Conservation (phyloP, 345 rosid species). For the Eucalyptus guilfoylei region DNA sequence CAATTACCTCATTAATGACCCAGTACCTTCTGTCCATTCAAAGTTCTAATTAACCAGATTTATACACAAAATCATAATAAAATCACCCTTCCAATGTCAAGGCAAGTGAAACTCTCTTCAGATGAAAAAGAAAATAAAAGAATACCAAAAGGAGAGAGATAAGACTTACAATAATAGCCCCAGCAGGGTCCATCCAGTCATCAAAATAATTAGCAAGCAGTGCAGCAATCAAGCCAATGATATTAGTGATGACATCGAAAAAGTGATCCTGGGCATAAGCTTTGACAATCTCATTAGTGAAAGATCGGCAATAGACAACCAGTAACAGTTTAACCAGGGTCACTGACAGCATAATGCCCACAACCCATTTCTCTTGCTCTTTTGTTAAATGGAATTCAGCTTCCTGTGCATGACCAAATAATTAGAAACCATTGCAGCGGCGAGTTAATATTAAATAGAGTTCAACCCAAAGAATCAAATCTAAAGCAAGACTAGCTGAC, state of each 20-base stretch:
- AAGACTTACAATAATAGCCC: slow-evolving; percentile 86
- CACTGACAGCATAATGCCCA: slow-evolving; percentile 90
- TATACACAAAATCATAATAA: background rate
- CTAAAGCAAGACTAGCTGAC: background rate
- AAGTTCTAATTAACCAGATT: background rate
- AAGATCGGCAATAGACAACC: slow-evolving; percentile 65
- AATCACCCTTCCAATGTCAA: background rate
- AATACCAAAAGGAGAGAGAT: background rate
- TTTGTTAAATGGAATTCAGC: slow-evolving; percentile 45
- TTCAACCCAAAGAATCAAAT: background rate
- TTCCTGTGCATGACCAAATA: slow-evolving; percentile 32
- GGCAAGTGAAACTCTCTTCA: background rate
- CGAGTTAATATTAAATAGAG: background rate
- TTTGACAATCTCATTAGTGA: slow-evolving; percentile 77
- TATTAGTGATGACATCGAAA: slow-evolving; percentile 84
- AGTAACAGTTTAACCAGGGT: slow-evolving; percentile 71
- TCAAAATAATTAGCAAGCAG: slow-evolving; percentile 82
- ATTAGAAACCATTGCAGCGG: background rate
- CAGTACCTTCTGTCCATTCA: background rate
- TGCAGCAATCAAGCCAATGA: slow-evolving; percentile 82
- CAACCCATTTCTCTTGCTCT: slow-evolving; percentile 81
- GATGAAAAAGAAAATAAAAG: background rate
- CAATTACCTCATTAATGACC: background rate
- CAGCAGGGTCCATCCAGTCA: slow-evolving; percentile 89
- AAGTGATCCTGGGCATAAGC: slow-evolving; percentile 99